Evolutionary conservation across 2,329 filamentous ascomycete species (phyloP).

Genomic region (Zopfia rhizophila): DNA sequence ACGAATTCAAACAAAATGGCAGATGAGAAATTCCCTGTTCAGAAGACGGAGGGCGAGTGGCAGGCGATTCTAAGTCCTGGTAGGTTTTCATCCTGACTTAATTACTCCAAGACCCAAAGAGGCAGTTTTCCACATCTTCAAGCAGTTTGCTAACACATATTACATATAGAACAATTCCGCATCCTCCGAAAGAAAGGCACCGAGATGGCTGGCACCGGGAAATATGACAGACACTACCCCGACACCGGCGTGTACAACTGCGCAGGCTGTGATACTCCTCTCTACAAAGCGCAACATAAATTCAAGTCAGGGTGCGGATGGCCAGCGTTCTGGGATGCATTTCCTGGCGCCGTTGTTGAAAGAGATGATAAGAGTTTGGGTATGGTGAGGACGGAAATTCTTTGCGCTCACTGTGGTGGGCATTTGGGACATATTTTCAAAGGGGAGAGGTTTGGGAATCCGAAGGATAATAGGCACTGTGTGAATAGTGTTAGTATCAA

Average conservation of each 20-base stretch:
- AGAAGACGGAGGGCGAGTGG: constrained; percentile 88
- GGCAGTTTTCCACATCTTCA: too few relatives aligned
- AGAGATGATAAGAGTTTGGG: constrained; percentile 81
- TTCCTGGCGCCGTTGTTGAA: constrained; percentile 88
- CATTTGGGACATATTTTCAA: constrained; percentile 93
- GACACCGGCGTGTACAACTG: constrained; percentile 83
- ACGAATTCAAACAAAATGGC: constrained; percentile 60
- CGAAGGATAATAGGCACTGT: constrained; percentile 96
- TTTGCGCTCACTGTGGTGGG: constrained; percentile 93
- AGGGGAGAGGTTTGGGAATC: constrained; percentile 83
- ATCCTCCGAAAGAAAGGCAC: constrained; percentile 93
- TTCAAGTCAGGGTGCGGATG: constrained; percentile 97
- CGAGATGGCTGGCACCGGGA: constrained; percentile 80
- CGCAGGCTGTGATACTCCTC: constrained; percentile 83
- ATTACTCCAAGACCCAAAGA: not conserved
- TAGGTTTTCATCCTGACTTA: constrained; percentile 47
- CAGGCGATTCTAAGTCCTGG: constrained; percentile 80
- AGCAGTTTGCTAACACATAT: constrained; percentile 14
- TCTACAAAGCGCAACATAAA: constrained; percentile 94
- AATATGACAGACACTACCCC: constrained; percentile 88
- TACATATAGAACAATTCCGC: constrained; percentile 85
- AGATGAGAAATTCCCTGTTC: constrained; percentile 75
- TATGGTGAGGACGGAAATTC: constrained; percentile 90
- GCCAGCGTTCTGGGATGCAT: constrained; percentile 97
- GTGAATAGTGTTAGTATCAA: constrained; percentile 93